Conservation (phyloP, 2,329 filamentous ascomycete species). For the Coniosporium tulheliwenetii region DNA sequence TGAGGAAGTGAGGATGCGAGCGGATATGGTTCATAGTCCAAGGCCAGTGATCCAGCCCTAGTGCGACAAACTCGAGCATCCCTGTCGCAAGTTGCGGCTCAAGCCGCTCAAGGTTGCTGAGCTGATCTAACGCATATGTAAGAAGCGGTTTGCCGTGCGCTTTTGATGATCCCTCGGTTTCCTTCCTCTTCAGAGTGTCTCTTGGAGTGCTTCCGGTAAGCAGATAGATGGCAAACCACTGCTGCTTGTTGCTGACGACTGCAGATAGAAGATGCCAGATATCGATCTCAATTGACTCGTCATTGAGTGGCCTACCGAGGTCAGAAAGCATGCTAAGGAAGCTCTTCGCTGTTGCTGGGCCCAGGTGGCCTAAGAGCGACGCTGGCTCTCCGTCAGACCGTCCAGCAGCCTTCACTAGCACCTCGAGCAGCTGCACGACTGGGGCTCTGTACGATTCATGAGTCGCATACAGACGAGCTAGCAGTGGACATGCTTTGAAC, state of each 20-base stretch:
- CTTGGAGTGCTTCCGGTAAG: constrained; percentile 77
- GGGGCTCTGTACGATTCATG: constrained; percentile 50
- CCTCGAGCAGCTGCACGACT: constrained; percentile 54
- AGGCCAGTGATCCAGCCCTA: constrained; percentile 87
- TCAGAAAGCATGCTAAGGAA: constrained; percentile 67
- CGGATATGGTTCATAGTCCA: constrained; percentile 77
- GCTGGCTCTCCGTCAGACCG: constrained; percentile 55
- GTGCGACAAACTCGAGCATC: constrained; percentile 73
- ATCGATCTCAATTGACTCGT: constrained; percentile 46
- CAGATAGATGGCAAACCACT: constrained; percentile 90
- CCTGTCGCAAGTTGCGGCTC: constrained; percentile 52
- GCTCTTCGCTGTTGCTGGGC: constrained; percentile 64
- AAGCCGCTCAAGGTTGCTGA: constrained; percentile 50
- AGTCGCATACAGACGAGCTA: constrained; percentile 61
- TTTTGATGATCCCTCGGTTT: constrained; percentile 24
- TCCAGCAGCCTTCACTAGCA: constrained; percentile 55
- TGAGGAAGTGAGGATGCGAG: constrained; percentile 58
- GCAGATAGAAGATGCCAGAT: constrained; percentile 80
- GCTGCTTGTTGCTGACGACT: constrained; percentile 77
- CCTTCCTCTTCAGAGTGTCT: constrained; percentile 45
- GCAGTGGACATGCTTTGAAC: constrained; percentile 63
- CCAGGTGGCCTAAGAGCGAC: constrained; percentile 85
- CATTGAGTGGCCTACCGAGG: constrained; percentile 59
- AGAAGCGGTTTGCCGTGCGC: constrained; percentile 52
- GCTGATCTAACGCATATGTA: constrained; percentile 52